phyloP scores from a whole-genome alignment of 148 eudicot genomes.

The Nepenthes gracilis region DNA sequence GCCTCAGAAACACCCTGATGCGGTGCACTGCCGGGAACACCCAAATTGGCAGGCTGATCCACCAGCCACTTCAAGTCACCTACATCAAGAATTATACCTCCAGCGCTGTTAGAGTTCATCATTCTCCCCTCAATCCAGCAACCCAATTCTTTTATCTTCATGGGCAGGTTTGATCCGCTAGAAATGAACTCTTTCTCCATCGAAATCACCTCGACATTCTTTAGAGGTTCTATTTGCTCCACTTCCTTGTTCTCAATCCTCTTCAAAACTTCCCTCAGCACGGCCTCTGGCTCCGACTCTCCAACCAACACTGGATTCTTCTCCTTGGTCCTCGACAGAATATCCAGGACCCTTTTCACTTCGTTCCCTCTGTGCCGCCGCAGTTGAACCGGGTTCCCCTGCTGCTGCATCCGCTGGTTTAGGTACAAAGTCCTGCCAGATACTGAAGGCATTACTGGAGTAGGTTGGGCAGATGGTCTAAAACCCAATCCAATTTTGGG shows the following conservation, averaged over 20 bases:
- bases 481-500: conserved; percentile 29
- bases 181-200: conserved; percentile 25
- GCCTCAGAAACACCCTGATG: conserved; percentile 18
- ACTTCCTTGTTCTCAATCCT: conserved; percentile 44
- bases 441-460: neutral
- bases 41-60: conserved; percentile 20
- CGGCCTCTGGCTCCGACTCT: conserved; percentile 41
- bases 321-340: conserved; percentile 28
- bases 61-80: conserved; percentile 58
- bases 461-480: conserved; percentile 12
- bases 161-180: conserved; percentile 17
- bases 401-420: conserved; percentile 13
- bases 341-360: conserved; percentile 47
- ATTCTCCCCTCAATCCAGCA: conserved; percentile 29
- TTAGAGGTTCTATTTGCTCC: conserved; percentile 17
- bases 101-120: conserved; percentile 10
- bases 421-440: conserved; percentile 36
- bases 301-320: conserved; percentile 75
- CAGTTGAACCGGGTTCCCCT: conserved; percentile 10
- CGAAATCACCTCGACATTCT: conserved; percentile 34
- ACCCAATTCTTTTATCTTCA: conserved; percentile 40
- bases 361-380: conserved; percentile 34
- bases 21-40: conserved; percentile 1
- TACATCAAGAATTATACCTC: conserved; percentile 52
- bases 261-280: conserved; percentile 39